Conservation (phyloP, 2,329 filamentous ascomycete species). For the Beauveria varroae region DNA sequence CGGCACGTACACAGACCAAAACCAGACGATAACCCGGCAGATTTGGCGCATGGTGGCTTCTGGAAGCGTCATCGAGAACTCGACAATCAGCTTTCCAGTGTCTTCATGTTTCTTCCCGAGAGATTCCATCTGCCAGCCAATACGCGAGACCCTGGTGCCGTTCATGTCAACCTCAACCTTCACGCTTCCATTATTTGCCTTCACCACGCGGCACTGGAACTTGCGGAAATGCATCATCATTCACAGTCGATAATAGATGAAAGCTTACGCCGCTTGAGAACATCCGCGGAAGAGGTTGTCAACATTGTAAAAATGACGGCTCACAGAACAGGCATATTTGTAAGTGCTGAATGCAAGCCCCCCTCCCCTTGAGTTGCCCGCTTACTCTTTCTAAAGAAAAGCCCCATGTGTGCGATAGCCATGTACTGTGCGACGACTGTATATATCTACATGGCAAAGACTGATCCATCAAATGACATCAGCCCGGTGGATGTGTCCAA, state of each 20-base stretch:
- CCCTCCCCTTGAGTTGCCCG: not conserved
- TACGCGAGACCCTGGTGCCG: constrained; percentile 60
- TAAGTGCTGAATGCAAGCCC: constrained; percentile 36
- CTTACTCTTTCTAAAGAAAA: constrained; percentile 20
- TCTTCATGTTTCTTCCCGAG: constrained; percentile 71
- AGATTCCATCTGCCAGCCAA: constrained; percentile 64
- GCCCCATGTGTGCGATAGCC: constrained; percentile 54
- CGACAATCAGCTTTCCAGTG: constrained; percentile 72
- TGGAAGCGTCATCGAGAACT: constrained; percentile 81
- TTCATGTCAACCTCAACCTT: constrained; percentile 82
- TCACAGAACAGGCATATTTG: constrained; percentile 58
- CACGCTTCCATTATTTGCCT: constrained; percentile 84
- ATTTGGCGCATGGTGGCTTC: constrained; percentile 67
- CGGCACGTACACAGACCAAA: constrained; percentile 70
- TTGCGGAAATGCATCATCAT: constrained; percentile 65
- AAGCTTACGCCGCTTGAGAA: constrained; percentile 65
- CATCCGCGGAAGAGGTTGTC: constrained; percentile 77
- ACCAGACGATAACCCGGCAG: constrained; percentile 62
- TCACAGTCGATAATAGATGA: constrained; percentile 57
- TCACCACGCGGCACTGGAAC: constrained; percentile 82
- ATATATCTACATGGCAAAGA: constrained; percentile 71
- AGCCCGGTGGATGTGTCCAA: constrained; percentile 38
- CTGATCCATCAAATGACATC: constrained; percentile 51
- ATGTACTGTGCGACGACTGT: constrained; percentile 80
- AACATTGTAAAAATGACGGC: constrained; percentile 74